Conservation (phyloP, 129 eudicot species). For the Flaveria trinervia region DNA sequence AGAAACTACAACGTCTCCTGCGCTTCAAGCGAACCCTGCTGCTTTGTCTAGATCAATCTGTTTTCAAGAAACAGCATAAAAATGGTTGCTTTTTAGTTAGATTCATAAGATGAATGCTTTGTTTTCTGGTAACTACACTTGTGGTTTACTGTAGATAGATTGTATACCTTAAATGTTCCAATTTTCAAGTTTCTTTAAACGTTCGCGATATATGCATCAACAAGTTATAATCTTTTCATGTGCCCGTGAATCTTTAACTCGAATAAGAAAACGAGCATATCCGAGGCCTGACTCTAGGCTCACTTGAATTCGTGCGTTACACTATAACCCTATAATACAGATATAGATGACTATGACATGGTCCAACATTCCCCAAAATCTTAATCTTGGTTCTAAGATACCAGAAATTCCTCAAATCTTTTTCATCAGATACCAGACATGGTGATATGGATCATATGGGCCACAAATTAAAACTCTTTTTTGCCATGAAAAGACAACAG, state of each 20-base stretch:
- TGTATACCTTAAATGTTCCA: constrained; percentile 22
- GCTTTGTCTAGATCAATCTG: constrained; percentile 70
- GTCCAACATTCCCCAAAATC: neutral
- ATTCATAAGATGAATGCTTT: constrained; percentile 15
- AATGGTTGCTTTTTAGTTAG: neutral
- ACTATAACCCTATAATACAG: neutral
- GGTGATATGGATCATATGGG: neutral
- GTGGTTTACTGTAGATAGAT: constrained; percentile 28
- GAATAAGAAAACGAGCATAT: neutral
- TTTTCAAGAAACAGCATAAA: constrained; percentile 41
- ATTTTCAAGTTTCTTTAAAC: constrained; percentile 1
- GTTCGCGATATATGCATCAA: constrained; percentile 3
- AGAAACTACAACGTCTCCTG: constrained; percentile 29
- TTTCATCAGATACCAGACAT: neutral
- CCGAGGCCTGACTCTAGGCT: constrained; percentile 7
- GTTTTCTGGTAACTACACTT: constrained; percentile 23
- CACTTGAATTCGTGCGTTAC: neutral
- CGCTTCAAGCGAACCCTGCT: constrained; percentile 76
- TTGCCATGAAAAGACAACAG: neutral
- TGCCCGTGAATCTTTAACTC: neutral
- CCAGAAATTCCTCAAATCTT: constrained; percentile 7
- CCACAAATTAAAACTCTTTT: constrained; percentile 10
- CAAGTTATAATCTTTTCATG: neutral
- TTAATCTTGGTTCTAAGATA: constrained; percentile 1
- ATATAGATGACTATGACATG: neutral